Percentiles rank a stretch among this genome's conserved stretches.
These are phyloP conservation scores for Mallotus repandus DNA, from an alignment of 441 rosid species.

Conservation along the genomic window DNA sequence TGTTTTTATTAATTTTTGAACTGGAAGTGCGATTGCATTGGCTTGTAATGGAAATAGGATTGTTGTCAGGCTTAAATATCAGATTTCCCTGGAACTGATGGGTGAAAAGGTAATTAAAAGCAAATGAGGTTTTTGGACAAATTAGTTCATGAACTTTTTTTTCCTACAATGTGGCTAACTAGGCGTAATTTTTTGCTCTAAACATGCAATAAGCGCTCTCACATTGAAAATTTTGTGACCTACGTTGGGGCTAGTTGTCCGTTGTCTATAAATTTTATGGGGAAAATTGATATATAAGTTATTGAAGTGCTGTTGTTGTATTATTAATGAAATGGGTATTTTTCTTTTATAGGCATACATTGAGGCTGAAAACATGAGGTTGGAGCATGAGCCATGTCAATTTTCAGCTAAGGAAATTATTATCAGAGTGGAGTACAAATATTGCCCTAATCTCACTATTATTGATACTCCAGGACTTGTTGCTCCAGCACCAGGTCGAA, in stretches of 20 bases:
- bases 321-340: neutral
- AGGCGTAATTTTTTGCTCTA: neutral
- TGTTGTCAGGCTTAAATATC: no score
- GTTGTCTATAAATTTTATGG: neutral
- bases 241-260: neutral
- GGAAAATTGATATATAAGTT: neutral
- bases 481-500: conserved; percentile 88
- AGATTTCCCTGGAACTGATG: no score
- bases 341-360: conserved; percentile 53
- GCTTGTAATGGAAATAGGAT: no score
- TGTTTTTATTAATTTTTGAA: no score
- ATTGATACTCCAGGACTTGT: conserved; percentile 95
- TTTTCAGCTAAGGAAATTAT: conserved; percentile 90
- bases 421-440: conserved; percentile 76
- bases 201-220: neutral
- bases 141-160: no score
- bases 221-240: neutral
- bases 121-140: no score
- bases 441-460: conserved; percentile 88
- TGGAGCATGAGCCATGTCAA: conserved; percentile 70
- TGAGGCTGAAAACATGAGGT: conserved; percentile 84
- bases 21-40: no score
- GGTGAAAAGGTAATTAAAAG: no score
- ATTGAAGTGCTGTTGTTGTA: neutral
- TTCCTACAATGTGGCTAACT: neutral